These are phyloP conservation scores for Vanderwaltozyma polyspora DNA, from an alignment of 805 yeast species.

Conservation along the genomic window DNA sequence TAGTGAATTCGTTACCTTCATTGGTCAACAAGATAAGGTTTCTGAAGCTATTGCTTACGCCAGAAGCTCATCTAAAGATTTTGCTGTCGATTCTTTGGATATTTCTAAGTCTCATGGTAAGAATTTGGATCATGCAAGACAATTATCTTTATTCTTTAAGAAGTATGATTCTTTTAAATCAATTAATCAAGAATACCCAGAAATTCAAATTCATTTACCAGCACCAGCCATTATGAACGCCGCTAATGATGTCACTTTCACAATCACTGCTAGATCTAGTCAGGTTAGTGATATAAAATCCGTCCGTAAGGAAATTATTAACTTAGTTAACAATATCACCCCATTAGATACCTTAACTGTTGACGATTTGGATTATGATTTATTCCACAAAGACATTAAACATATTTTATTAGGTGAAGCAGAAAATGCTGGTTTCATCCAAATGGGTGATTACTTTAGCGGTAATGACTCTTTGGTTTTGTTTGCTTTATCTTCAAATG, in stretches of 20 bases:
- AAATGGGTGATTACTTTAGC: conserved; percentile 40
- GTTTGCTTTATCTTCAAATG: conserved; percentile 38
- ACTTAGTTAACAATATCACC: conserved; percentile 57
- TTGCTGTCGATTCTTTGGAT: conserved; percentile 57
- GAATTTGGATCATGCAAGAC: conserved; percentile 62
- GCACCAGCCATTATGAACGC: conserved; percentile 34
- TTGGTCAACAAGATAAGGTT: conserved; percentile 53
- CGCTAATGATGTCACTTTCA: conserved; percentile 42
- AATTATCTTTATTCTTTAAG: conserved; percentile 56
- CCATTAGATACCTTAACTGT: conserved; percentile 53
- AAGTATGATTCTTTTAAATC: conserved; percentile 37
- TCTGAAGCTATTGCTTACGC: conserved; percentile 53
- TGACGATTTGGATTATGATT: conserved; percentile 48
- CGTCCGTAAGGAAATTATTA: conserved; percentile 64
- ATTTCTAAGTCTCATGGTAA: conserved; percentile 85
- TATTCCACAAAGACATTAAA: conserved; percentile 23
- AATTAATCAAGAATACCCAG: conserved; percentile 31
- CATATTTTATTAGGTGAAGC: conserved; percentile 16
- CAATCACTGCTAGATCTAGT: conserved; percentile 43
- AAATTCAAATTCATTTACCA: conserved; percentile 40
- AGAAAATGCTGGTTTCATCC: conserved; percentile 45
- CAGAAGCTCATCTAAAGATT: conserved; percentile 46
- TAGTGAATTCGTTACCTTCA: conserved; percentile 43
- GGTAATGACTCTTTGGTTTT: conserved; percentile 42
- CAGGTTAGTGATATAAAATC: conserved; percentile 41